A percentile compares a stretch with the other conserved stretches of the same genome.
Conservation (phyloP, 1,284 basidiomycete species). For the Thecaphora frezii region DNA sequence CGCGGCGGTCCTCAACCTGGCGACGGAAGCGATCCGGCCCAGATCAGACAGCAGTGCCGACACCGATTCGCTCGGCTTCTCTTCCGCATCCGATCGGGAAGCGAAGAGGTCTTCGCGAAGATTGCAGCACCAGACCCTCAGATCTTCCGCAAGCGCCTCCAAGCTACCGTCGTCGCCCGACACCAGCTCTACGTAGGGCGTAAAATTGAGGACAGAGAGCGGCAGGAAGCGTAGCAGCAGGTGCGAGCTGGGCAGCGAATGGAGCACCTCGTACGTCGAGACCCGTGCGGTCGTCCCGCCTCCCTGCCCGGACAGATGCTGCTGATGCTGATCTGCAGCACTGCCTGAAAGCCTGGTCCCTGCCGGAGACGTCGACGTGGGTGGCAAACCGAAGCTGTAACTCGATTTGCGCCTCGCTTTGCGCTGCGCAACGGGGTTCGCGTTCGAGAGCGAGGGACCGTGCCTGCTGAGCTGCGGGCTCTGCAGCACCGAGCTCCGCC, state of each 20-base stretch:
- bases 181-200: slow-evolving; percentile 16
- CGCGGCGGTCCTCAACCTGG: background rate
- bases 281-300: slow-evolving; percentile 4
- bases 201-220: slow-evolving; percentile 11
- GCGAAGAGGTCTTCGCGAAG: background rate
- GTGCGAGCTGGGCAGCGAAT: slow-evolving; percentile 20
- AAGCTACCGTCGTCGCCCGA: background rate
- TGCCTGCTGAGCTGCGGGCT: background rate
- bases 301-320: background rate
- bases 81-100: background rate
- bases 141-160: background rate
- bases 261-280: slow-evolving; percentile 17
- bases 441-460: background rate
- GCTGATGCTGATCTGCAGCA: background rate
- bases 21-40: background rate
- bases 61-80: background rate
- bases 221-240: slow-evolving; percentile 31
- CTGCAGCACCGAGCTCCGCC: background rate
- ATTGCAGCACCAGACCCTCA: background rate
- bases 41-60: background rate
- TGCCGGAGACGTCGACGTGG: background rate
- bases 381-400: slow-evolving; percentile 12
- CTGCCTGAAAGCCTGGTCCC: too few relatives aligned
- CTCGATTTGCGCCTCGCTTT: slow-evolving; percentile 16
- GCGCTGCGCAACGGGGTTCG: background rate